These are phyloP conservation scores for Raffaelea albimanens DNA, from an alignment of 2,329 filamentous ascomycete genomes.

Conservation along the genomic window DNA sequence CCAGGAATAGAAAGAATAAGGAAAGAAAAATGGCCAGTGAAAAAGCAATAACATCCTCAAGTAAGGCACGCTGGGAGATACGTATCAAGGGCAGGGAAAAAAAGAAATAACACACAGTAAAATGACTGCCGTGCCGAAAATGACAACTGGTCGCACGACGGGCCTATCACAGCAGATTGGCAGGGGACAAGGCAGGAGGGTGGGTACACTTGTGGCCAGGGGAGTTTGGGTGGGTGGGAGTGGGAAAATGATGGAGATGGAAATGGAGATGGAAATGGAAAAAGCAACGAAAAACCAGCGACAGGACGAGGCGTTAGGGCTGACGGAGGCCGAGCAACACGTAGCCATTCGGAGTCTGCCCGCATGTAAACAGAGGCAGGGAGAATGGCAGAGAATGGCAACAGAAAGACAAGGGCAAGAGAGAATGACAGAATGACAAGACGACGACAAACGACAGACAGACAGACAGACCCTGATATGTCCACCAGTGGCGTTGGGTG, in stretches of 20 bases:
- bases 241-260: neutral
- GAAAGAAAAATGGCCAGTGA: neutral
- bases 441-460: no score
- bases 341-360: neutral
- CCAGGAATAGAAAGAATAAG: neutral
- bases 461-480: no score
- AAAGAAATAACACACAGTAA: neutral
- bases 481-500: no score
- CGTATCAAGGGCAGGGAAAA: constrained; percentile 3
- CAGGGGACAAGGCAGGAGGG: neutral
- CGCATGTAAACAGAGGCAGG: no score
- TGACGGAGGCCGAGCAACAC: neutral
- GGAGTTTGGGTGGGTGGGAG: neutral
- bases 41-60: constrained; percentile 4
- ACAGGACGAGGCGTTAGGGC: no score
- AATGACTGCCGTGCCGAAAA: neutral
- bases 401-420: no score
- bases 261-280: no score
- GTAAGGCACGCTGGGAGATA: no score
- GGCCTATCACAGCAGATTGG: neutral
- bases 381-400: no score
- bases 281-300: no score
- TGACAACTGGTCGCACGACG: neutral
- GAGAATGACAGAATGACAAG: no score
- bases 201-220: neutral